Evolutionary conservation across 768 basidiomycete genomes (phyloP).

Genomic region (Hypsizygus marmoreus): DNA sequence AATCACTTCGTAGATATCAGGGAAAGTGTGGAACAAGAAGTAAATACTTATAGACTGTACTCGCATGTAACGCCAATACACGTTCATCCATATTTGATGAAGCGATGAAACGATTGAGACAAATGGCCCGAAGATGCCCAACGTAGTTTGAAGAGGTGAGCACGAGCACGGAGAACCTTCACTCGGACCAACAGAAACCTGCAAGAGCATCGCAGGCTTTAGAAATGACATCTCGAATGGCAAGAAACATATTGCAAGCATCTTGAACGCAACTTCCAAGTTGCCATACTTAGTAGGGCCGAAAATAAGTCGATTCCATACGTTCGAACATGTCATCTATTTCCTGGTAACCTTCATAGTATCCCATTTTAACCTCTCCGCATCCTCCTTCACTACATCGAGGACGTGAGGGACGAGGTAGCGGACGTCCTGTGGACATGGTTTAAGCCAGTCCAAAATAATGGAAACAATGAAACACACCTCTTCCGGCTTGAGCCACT

Average conservation of each 20-base stretch:
- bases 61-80: no score
- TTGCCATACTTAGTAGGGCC: no score
- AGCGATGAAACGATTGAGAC: no score
- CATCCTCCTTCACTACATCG: slow-evolving; percentile 72
- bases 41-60: slow-evolving; percentile 10
- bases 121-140: no score
- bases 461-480: slow-evolving; percentile 41
- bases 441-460: slow-evolving; percentile 1
- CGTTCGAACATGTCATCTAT: slow-evolving; percentile 35
- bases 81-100: no score
- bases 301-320: not conserved
- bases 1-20: slow-evolving; percentile 25
- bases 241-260: no score
- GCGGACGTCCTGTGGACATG: slow-evolving; percentile 69
- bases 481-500: slow-evolving; percentile 77
- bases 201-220: no score
- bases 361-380: slow-evolving; percentile 84
- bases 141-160: no score
- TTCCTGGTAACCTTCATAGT: slow-evolving; percentile 69
- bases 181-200: no score
- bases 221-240: no score
- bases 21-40: not conserved
- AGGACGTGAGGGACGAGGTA: slow-evolving; percentile 83
- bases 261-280: no score
- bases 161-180: no score